A percentile compares a stretch with the other conserved stretches of the same genome.
These are phyloP conservation scores for Xylariaceae sp. DNA, from an alignment of 2,329 filamentous ascomycete genomes.

Conservation along the genomic window DNA sequence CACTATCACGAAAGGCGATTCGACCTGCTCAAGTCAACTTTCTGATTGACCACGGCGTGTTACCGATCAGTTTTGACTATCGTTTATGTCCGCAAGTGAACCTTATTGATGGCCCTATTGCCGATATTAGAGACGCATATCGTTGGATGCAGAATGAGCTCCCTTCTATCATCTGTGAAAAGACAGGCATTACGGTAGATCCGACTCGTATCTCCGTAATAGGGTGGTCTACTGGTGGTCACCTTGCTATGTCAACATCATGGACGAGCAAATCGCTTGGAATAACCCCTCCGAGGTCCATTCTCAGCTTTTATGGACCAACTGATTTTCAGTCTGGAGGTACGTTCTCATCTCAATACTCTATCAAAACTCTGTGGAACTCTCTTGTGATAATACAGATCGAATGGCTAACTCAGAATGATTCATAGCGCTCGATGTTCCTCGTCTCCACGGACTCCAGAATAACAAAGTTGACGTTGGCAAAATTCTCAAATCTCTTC, in stretches of 20 bases:
- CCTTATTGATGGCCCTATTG: constrained; percentile 42
- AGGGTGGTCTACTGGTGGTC: constrained; percentile 47
- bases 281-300: neutral
- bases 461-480: no score
- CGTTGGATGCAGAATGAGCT: neutral
- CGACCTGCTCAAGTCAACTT: constrained; percentile 33
- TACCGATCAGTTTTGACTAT: constrained; percentile 48
- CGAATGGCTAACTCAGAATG: no score
- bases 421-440: no score
- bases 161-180: neutral
- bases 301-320: neutral
- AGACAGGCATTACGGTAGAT: constrained; percentile 38
- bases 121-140: constrained; percentile 39
- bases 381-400: no score
- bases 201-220: constrained; percentile 34
- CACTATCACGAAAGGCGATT: constrained; percentile 35
- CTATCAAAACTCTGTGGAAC: no score
- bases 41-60: constrained; percentile 37
- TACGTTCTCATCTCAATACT: no score
- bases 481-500: no score
- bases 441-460: no score
- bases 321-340: neutral
- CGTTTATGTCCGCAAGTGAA: constrained; percentile 45
- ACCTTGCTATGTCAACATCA: constrained; percentile 40
- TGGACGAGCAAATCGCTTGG: constrained; percentile 30